A percentile compares a stretch with the other conserved stretches of the same genome.
These are phyloP conservation scores for Oidium heveae DNA, from an alignment of 2,329 filamentous ascomycete genomes.

Conservation along the genomic window DNA sequence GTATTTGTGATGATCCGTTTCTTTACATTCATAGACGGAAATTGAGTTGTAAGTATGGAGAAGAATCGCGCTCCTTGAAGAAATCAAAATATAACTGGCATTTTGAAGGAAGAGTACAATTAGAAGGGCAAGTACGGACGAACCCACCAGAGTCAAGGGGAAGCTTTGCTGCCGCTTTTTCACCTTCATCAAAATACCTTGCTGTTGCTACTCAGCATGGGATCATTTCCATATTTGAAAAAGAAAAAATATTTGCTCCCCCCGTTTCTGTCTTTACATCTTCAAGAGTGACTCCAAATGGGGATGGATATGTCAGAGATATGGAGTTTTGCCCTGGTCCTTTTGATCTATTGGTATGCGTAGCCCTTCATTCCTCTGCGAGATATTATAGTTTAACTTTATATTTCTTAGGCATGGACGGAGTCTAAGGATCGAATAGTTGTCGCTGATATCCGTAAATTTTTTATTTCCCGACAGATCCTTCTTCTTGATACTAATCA, in stretches of 20 bases:
- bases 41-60: conserved; percentile 1
- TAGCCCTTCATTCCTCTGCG: not conserved
- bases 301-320: conserved; percentile 51
- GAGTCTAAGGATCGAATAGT: conserved; percentile 62
- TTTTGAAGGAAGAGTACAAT: conserved; percentile 23
- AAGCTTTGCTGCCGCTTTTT: conserved; percentile 61
- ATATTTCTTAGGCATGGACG: conserved; percentile 40
- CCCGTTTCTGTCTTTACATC: conserved; percentile 56
- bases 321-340: conserved; percentile 83
- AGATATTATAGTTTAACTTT: not conserved
- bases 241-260: conserved; percentile 27
- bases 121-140: conserved; percentile 29
- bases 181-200: conserved; percentile 40
- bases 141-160: conserved; percentile 32
- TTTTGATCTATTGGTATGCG: conserved; percentile 43
- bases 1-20: conserved; percentile 68
- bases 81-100: conserved; percentile 23
- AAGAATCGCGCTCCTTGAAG: not conserved
- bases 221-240: conserved; percentile 50
- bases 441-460: conserved; percentile 44
- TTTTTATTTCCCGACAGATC: conserved; percentile 42
- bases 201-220: conserved; percentile 63
- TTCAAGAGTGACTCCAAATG: conserved; percentile 28
- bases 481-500: conserved; percentile 35
- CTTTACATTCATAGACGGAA: conserved; percentile 54